Evolutionary conservation across 139 green algal species (phyloP).

Genomic region (Chlamydomonas incerta): DNA sequence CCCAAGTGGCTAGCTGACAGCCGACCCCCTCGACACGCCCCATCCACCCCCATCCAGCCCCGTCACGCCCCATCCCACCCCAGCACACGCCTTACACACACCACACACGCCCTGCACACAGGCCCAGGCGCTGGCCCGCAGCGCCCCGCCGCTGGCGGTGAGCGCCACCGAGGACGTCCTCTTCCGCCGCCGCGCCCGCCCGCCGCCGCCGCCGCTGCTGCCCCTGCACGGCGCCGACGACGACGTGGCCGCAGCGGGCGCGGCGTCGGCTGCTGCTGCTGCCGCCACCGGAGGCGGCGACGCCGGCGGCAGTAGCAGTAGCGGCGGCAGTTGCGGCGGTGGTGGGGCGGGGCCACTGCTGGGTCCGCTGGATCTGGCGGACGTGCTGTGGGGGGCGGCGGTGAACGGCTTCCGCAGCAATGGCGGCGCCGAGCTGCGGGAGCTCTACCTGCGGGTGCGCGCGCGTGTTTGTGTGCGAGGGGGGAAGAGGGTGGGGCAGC

Average conservation of each 20-base stretch:
- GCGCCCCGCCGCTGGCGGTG: background rate
- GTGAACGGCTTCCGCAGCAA: conserved; percentile 12
- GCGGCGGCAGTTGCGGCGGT: background rate
- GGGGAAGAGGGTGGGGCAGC: background rate
- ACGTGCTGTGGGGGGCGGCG: conserved; percentile 28
- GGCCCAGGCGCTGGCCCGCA: conserved; percentile 4
- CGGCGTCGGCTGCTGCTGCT: background rate
- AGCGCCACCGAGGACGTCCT: background rate
- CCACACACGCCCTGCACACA: background rate
- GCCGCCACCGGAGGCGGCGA: background rate
- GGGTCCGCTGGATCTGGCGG: conserved; percentile 26
- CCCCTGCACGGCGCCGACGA: no score
- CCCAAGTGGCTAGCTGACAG: no score
- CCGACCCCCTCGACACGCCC: no score
- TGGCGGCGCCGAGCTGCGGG: background rate
- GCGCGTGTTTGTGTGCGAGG: background rate
- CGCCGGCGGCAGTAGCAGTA: background rate
- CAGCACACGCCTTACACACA: background rate
- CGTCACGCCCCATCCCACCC: background rate
- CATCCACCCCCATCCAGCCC: background rate
- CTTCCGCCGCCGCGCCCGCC: no score
- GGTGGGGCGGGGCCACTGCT: background rate
- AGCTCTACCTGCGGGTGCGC: conserved; percentile 31
- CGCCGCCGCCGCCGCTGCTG: no score
- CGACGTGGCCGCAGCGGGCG: no score